These are phyloP conservation scores for Chenopodium quinoa DNA, from an alignment of 148 eudicot species.

Conservation along the genomic window DNA sequence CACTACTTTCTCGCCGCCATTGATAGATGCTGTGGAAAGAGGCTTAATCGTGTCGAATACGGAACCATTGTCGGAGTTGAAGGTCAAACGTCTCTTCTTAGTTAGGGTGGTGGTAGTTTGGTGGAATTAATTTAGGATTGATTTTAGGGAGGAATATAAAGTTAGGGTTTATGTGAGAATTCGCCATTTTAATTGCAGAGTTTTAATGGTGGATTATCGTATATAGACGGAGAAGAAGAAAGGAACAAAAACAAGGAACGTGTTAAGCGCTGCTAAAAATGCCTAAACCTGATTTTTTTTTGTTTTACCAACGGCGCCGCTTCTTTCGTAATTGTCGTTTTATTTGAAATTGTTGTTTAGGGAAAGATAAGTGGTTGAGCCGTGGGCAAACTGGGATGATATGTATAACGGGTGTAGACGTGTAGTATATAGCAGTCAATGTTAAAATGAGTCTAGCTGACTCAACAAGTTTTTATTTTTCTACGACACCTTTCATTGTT, in stretches of 20 bases:
- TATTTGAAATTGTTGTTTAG: no score
- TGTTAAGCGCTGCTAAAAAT: neutral
- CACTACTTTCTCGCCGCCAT: slow-evolving; percentile 10
- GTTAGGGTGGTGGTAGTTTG: slow-evolving; percentile 18
- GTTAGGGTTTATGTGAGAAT: neutral
- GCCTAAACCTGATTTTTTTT: neutral
- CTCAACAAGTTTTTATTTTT: no score
- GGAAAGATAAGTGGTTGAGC: no score
- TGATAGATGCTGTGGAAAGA: slow-evolving; percentile 6
- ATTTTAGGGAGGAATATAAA: slow-evolving; percentile 7
- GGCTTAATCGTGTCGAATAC: slow-evolving; percentile 10
- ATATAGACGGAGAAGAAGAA: neutral
- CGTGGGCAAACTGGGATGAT: no score
- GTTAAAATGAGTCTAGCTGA: no score
- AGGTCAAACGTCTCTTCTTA: neutral
- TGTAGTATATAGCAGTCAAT: no score
- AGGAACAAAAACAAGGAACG: neutral
- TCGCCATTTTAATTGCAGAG: slow-evolving; percentile 14
- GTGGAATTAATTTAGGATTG: neutral
- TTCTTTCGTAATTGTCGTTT: no score
- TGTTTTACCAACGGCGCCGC: neutral
- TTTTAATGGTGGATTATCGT: neutral
- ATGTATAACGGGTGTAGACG: no score
- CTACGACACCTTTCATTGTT: no score
- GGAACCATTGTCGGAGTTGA: neutral